Evolutionary conservation across 2,329 filamentous ascomycete genomes (phyloP), one percentile per base, ranked within the genome.

Genomic region (Colletotrichum noveboracense): DNA sequence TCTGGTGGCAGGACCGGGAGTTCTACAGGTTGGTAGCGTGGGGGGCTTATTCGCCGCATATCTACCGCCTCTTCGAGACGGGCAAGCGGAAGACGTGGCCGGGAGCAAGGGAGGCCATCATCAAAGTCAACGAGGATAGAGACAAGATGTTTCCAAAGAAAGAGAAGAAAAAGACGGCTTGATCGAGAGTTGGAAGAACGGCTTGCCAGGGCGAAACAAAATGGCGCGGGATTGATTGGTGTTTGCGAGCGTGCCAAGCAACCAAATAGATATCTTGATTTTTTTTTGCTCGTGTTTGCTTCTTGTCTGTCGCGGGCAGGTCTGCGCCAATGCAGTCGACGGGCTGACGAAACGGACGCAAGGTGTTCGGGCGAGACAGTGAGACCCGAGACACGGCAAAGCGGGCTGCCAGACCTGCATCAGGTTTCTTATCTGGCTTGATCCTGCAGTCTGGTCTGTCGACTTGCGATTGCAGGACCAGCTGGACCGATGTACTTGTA

Each of bases 21-120:
- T 78, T 88, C 48, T 88, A 84, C 66, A 81, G 79, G 13, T 65
- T 87, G 48, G 71, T 86, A 67, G 84, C 85, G 76, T 80, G 82
- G 21, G 85, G 86, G 1, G 77, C 88, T 3, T 83, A 84, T 77
- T 85, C 83, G n/a, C 84, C 86, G 14, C 85, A 85, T 58, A 79
- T 84, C 5, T 86, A 84, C 78, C 82, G 86, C 3, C 77, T 86
- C 3, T 88, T 89, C 78, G 82, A 86, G 70, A 84, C 80, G 48
- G 84, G 84, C 3, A 84, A 83, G 77, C 78, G 87, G 66, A 84
- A 80, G 79, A 80, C 79, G 30, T 88, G 87, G 86, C 77, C 80
- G 13, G 85, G 84, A 1, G 86, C 87, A 5, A 80, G 81, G 52
- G 81, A 81, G 2, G 82, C 82, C 65, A 84, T 87, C 77, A 76